These are phyloP conservation scores for Tylopilus intermedius DNA, from an alignment of 768 basidiomycete species.

Conservation along the genomic window DNA sequence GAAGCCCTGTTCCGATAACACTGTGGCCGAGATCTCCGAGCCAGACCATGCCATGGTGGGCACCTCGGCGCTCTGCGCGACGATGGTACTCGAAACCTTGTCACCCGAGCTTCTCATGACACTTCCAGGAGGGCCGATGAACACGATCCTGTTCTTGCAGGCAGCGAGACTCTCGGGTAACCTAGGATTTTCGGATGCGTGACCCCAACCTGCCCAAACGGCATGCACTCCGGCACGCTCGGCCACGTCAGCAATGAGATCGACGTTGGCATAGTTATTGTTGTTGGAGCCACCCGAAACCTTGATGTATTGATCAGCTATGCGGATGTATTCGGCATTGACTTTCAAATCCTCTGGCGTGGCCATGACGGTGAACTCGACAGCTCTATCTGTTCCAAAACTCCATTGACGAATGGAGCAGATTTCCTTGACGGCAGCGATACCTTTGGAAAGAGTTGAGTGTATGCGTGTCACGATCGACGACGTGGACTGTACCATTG, in stretches of 20 bases:
- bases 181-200: constrained; percentile 97
- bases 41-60: constrained; percentile 99
- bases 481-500: constrained; percentile 58
- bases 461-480: constrained; percentile 14
- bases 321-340: constrained; percentile 99
- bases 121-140: constrained; percentile 97
- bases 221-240: constrained; percentile 97
- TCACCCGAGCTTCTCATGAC: constrained; percentile 99
- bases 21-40: constrained; percentile 84
- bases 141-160: constrained; percentile 93
- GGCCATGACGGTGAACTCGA: constrained; percentile 99
- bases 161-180: constrained; percentile 90
- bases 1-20: constrained; percentile 78
- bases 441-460: constrained; percentile 52
- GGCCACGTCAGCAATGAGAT: constrained; percentile 96
- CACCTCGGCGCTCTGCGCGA: constrained; percentile 92
- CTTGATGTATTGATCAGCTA: constrained; percentile 99
- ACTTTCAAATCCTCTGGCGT: constrained; percentile 98
- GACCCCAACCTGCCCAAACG: constrained; percentile 99
- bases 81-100: constrained; percentile 99
- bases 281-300: constrained; percentile 99
- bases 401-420: constrained; percentile 99
- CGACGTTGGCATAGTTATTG: constrained; percentile 99
- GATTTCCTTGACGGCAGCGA: constrained; percentile 99
- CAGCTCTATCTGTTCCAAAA: constrained; percentile 90